phyloP scores from a whole-genome alignment of 805 yeast species.

The Blastobotrys muscicola region DNA sequence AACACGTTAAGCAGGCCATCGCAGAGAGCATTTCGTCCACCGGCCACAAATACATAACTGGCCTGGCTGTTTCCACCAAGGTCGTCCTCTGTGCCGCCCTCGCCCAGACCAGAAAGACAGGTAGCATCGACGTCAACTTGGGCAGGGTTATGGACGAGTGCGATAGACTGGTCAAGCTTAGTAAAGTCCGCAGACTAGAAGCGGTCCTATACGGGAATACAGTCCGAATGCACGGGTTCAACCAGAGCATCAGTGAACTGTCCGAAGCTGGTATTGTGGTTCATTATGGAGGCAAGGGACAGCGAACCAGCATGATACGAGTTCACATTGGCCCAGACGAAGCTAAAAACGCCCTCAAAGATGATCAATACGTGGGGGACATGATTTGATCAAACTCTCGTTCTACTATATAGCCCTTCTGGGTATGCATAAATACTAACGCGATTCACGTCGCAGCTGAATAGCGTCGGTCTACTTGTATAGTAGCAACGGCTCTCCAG shows the following conservation, averaged over 20 bases:
- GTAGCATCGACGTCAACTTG: slow-evolving; percentile 57
- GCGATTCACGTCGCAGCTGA: neutral
- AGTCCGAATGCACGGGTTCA: slow-evolving; percentile 50
- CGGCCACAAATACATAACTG: slow-evolving; percentile 43
- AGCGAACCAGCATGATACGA: slow-evolving; percentile 54
- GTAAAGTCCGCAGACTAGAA: slow-evolving; percentile 26
- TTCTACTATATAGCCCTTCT: neutral
- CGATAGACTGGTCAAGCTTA: slow-evolving; percentile 38
- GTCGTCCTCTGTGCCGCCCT: slow-evolving; percentile 62
- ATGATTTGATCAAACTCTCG: slow-evolving; percentile 20
- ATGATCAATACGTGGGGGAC: slow-evolving; percentile 40
- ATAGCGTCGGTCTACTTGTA: slow-evolving; percentile 38
- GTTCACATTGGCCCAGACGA: slow-evolving; percentile 67
- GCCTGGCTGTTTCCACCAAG: slow-evolving; percentile 61
- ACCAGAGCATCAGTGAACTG: slow-evolving; percentile 54
- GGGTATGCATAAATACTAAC: neutral
- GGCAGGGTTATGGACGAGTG: slow-evolving; percentile 78
- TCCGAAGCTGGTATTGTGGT: slow-evolving; percentile 70
- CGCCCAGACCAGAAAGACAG: slow-evolving; percentile 53
- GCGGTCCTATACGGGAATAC: slow-evolving; percentile 29
- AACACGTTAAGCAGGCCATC: slow-evolving; percentile 71
- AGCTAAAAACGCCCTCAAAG: slow-evolving; percentile 46
- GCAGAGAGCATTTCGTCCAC: slow-evolving; percentile 74
- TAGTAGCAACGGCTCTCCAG: slow-evolving; percentile 87
- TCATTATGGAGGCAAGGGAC: slow-evolving; percentile 59